Percentiles rank a stretch among this genome's conserved stretches.
Evolutionary conservation across 257 asterid species (phyloP).

Genomic region (Gentiana macrophylla): DNA sequence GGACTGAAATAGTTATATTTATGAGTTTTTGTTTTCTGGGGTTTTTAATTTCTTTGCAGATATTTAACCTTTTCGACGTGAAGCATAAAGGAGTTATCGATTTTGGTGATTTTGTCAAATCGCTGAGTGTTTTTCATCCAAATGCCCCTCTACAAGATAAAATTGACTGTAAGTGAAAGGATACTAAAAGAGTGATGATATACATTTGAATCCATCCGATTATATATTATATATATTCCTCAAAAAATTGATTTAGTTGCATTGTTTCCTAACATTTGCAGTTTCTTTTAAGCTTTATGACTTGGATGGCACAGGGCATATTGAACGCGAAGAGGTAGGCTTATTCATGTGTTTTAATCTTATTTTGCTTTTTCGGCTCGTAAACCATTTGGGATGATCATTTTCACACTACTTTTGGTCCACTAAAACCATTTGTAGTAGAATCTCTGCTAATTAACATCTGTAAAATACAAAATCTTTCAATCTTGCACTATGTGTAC

Average conservation of each 20-base stretch:
- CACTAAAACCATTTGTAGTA: no score
- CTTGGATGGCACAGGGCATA: conserved; percentile 88
- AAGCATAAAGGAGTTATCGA: conserved; percentile 93
- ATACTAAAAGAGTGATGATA: background rate
- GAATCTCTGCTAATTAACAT: no score
- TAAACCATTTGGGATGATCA: no score
- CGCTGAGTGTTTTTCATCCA: conserved; percentile 95
- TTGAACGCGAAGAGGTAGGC: conserved; percentile 90
- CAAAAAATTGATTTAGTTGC: background rate
- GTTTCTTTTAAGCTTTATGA: conserved; percentile 95
- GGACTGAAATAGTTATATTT: no score
- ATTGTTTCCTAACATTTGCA: conserved; percentile 20
- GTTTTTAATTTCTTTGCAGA: conserved; percentile 28
- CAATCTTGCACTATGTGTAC: no score
- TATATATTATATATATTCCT: background rate
- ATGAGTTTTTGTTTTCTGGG: no score
- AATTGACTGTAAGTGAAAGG: conserved; percentile 56
- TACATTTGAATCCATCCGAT: background rate
- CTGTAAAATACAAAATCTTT: no score
- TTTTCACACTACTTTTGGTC: no score
- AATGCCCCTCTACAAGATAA: conserved; percentile 89
- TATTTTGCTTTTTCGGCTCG: background rate
- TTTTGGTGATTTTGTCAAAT: conserved; percentile 90
- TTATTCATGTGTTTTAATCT: background rate
- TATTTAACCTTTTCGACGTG: conserved; percentile 92